Conservation (phyloP, 768 basidiomycete species). For the Leccinellum luteum region DNA sequence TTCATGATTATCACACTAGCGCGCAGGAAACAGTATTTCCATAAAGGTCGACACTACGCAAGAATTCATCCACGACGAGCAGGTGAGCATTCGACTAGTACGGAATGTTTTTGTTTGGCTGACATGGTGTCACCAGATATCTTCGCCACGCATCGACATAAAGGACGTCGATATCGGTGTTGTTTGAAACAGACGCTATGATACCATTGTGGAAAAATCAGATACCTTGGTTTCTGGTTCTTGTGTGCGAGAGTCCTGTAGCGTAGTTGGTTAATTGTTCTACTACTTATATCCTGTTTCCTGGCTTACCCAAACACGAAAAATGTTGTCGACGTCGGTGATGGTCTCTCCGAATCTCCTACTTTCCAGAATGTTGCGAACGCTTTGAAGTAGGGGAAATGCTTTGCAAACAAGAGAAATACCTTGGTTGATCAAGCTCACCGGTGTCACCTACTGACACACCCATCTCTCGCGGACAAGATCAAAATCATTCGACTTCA, state of each 20-base stretch:
- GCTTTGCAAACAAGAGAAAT: not conserved
- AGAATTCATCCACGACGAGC: constrained; percentile 43
- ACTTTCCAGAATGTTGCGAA: not conserved
- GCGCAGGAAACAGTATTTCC: constrained; percentile 47
- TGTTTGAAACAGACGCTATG: constrained; percentile 1
- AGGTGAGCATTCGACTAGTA: constrained; percentile 15
- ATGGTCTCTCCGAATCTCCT: not conserved
- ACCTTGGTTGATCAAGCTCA: too few relatives aligned
- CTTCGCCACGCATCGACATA: not conserved
- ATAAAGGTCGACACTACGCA: constrained; percentile 65
- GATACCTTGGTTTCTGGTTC: not conserved
- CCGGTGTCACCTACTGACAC: not conserved
- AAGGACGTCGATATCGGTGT: constrained; percentile 4
- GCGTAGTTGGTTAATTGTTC: not conserved
- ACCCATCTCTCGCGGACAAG: not conserved
- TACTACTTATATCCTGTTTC: not conserved
- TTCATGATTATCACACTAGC: constrained; percentile 9
- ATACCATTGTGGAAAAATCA: not conserved
- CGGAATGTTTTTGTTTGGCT: not conserved
- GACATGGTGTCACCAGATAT: not conserved
- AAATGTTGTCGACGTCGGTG: not conserved
- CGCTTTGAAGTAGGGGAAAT: too few relatives aligned
- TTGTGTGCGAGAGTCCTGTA: not conserved
- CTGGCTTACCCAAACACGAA: not conserved
- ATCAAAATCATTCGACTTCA: not conserved